Evolutionary conservation across 495 filamentous ascomycete species (phyloP).

Genomic region (Trypethelium eluteriae): DNA sequence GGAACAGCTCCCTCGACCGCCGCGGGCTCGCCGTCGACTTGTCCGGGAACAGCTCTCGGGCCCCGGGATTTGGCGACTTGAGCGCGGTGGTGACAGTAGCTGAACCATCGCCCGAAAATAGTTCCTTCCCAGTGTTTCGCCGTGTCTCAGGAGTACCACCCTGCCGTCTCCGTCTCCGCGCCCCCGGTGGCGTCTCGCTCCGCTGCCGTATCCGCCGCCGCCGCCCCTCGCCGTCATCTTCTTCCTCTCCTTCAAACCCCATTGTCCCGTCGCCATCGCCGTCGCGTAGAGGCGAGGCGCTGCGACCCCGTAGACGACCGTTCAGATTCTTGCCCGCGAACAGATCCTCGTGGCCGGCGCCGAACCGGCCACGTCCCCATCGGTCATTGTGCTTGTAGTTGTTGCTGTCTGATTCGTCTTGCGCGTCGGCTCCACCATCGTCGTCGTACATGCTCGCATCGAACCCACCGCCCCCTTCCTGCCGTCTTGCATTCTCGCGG

Average conservation of each 20-base stretch:
- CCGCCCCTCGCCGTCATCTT: conserved; percentile 4
- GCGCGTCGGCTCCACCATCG: conserved; percentile 28
- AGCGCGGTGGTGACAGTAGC: neutral
- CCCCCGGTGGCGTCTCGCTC: conserved; percentile 17
- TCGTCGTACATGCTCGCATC: conserved; percentile 77
- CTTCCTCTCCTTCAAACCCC: conserved; percentile 38
- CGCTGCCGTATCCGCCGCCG: conserved; percentile 15
- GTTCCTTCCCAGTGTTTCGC: conserved; percentile 17
- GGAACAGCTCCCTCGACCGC: conserved; percentile 58
- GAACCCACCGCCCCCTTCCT: conserved; percentile 45
- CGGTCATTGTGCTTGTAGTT: conserved; percentile 21
- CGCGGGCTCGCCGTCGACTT: conserved; percentile 13
- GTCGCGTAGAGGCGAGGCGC: conserved; percentile 64
- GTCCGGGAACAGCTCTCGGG: conserved; percentile 32
- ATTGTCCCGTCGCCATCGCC: conserved; percentile 54
- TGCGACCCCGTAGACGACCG: conserved; percentile 52
- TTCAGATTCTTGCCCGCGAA: conserved; percentile 37
- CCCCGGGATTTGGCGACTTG: conserved; percentile 10
- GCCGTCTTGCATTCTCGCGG: conserved; percentile 45
- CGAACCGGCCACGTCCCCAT: conserved; percentile 36
- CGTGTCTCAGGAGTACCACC: neutral
- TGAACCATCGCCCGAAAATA: neutral
- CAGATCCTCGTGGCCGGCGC: conserved; percentile 19
- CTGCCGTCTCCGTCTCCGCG: conserved; percentile 15
- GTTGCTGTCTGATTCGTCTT: conserved; percentile 22